Conservation (phyloP, 306 rosid species). For the Vachellia collinsii region DNA sequence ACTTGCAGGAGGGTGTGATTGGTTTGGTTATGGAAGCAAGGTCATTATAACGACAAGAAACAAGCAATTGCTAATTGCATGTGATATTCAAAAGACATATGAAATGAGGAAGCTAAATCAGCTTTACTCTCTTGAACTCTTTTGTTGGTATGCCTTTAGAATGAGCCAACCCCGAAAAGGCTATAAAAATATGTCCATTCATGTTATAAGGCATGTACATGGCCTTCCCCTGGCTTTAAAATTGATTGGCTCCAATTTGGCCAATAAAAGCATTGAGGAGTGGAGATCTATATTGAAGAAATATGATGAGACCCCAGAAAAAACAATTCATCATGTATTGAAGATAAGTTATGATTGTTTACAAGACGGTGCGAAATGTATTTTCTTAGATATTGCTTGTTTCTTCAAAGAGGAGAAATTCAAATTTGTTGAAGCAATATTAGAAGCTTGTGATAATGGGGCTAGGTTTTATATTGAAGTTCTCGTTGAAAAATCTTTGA, state of each 20-base stretch:
- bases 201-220: background rate
- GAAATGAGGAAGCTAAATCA: conserved; percentile 12
- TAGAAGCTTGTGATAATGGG: background rate
- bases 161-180: background rate
- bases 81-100: background rate
- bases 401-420: conserved; percentile 20
- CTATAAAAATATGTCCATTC: background rate
- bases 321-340: background rate
- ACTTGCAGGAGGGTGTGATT: background rate
- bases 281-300: background rate
- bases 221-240: background rate
- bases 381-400: conserved; percentile 5
- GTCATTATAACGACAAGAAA: conserved; percentile 17
- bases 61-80: background rate
- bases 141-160: background rate
- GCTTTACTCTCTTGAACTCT: background rate
- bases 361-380: background rate
- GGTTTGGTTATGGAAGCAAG: conserved; percentile 1
- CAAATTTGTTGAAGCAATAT: conserved; percentile 20
- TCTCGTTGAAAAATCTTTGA: conserved; percentile 14
- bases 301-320: background rate
- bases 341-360: conserved; percentile 7
- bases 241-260: background rate
- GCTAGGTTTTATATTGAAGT: background rate
- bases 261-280: background rate